Evolutionary conservation across 371 early-diverging fungal genomes (phyloP), one percentile per base, ranked within the genome.

Genomic region (Mucor circinelloides): DNA sequence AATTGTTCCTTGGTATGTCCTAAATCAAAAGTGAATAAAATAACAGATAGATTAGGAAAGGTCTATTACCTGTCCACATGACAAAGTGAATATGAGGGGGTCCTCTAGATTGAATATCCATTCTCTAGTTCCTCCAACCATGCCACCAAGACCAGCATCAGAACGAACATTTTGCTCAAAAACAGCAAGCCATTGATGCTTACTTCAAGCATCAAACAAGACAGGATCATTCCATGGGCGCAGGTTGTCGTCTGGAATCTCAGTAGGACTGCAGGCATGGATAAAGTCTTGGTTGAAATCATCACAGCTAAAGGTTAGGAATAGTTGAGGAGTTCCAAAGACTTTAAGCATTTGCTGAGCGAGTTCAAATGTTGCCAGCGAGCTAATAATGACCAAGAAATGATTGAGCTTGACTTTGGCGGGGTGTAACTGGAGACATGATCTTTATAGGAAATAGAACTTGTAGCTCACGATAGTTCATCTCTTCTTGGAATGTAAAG

Each of bases 221-320:
- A 56, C 57, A 6, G 64, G 64, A 30, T 56, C 56, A 8, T 55
- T 30, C 56, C 64, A 56, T 17, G 64, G 56, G 2, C 31, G 31
- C 2, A 31, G 2, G 31, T n/a, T n/a, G n/a, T n/a, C n/a, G n/a
- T n/a, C n/a, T n/a, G n/a, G n/a, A n/a, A n/a, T n/a, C 8, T 52
- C 2, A 0, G 58, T 7, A 6, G 59, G 12, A 15, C 38, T 31
- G 36, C n/a, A 19, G n/a, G 42, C 55, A 50, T 27, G 9, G 3
- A 23, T 17, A 3, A 66, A 32, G 25, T 66, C 48, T 0, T 31
- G 9, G 30, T 40, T 50, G 1, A 23, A 21, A 50, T 66, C 66
- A 34, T 66, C 52, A 30, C 36, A 59, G 7, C 28, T 52, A 19
- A 66, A 52, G 13, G 66, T 65, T 0, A 65, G n/a, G 25, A 65